Evolutionary conservation across 2,329 filamentous ascomycete genomes (phyloP), one percentile per base, ranked within the genome.

Genomic region (Seiridium unicorne): DNA sequence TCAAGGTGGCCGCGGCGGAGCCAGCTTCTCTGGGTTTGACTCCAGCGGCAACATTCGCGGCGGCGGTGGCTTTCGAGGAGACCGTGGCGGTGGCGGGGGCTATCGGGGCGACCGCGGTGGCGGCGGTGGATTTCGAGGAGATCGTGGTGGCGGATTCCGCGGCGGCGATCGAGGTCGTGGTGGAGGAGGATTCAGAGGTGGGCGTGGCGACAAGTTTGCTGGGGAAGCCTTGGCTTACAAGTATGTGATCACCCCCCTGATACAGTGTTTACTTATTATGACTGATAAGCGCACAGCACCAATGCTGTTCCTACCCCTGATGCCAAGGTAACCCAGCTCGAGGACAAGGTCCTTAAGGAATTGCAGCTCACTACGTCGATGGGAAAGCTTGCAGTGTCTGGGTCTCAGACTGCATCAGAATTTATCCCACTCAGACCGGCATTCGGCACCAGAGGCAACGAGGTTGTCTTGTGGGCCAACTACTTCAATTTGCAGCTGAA

Each of bases 391-490:
- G 62, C 72, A 3, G 35, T 76, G 31, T 67, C 67, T 5, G 56
- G 56, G 18, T 58, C 61, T 51, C 36, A 56, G 38, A 46, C 57
- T 10, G 59, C 58, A 31, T 31, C 61, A 13, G 64, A 63, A 8
- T 57, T 62, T 49, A 75, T 85, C 51, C 81, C 83, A 3, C 59
- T 68, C 6, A 77, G 84, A 2, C 84, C 84, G 26, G 77, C 76
- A 1, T 86, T 79, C 62, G 82, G 83, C 26, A 75, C 68, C 3
- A 64, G 64, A 4, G 84, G 84, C 3, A 69, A 51, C 1, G 49
- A 68, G 0, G 77, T 83, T 2, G 65, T 72, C 1, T 72, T 86
- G 0, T 85, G 82, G 81, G 74, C 82, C 4, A 86, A 87, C 68
- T 86, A 82, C 64, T 85, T 84, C 64, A 71, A 71, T 1, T 60